These are phyloP conservation scores for Fusarium nygamai DNA, from an alignment of 2,329 filamentous ascomycete species.

Conservation along the genomic window DNA sequence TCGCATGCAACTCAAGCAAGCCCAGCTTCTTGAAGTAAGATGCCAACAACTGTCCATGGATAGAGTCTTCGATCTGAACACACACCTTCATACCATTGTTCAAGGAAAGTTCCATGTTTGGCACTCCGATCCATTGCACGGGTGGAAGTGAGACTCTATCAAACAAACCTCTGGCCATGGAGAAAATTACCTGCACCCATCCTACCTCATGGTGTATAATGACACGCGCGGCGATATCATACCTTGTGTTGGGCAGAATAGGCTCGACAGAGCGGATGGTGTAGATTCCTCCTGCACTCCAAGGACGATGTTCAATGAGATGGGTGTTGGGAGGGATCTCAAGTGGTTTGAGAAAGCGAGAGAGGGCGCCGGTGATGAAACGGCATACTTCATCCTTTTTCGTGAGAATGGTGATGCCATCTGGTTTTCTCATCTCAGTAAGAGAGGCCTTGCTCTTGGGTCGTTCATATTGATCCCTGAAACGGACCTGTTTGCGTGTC, in stretches of 20 bases:
- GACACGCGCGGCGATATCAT: not conserved
- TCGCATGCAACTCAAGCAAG: not conserved
- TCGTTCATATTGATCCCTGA: not conserved
- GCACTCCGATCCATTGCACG: not conserved
- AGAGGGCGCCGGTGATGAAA: not conserved
- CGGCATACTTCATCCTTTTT: not conserved
- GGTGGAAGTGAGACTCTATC: not conserved
- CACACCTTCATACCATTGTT: not conserved
- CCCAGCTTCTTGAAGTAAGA: not conserved
- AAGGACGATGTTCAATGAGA: not conserved
- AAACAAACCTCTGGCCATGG: not conserved
- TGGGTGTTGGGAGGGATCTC: not conserved
- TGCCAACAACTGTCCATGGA: constrained; percentile 1
- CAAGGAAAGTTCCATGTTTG: not conserved
- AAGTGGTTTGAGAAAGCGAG: not conserved
- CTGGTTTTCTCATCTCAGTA: not conserved
- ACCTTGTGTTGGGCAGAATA: not conserved
- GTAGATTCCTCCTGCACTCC: not conserved
- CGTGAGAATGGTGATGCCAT: not conserved
- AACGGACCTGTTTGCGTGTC: not conserved
- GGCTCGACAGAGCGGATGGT: not conserved
- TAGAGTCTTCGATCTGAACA: not conserved
- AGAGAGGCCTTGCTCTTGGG: not conserved
- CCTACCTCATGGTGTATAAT: not conserved
- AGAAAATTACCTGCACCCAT: not conserved